Conservation (phyloP, 108 stramenopile species). For the Schizochytrium sp. region DNA sequence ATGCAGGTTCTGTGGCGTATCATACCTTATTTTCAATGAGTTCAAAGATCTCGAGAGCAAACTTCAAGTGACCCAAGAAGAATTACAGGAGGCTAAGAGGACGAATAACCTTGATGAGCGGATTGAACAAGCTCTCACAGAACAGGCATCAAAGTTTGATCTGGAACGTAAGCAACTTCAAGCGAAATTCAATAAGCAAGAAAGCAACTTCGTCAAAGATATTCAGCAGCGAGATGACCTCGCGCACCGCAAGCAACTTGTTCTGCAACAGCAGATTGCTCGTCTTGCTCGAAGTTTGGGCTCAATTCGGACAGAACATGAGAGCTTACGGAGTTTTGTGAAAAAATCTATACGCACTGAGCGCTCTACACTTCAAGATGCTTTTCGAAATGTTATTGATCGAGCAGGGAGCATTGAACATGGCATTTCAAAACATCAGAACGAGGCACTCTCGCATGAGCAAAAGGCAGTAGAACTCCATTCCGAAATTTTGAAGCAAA, state of each 20-base stretch:
- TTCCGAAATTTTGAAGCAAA: too few relatives aligned
- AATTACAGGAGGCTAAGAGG: neutral
- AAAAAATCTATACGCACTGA: neutral
- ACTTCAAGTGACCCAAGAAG: neutral
- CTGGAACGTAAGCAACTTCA: neutral
- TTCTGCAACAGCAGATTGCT: neutral
- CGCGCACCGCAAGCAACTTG: neutral
- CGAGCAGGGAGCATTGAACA: too few relatives aligned
- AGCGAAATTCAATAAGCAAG: neutral
- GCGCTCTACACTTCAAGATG: too few relatives aligned
- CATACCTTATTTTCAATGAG: slow-evolving; percentile 57
- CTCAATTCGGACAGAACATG: neutral
- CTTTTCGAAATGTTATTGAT: too few relatives aligned
- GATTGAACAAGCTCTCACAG: neutral
- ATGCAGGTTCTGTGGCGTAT: slow-evolving; percentile 54
- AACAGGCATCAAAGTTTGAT: neutral
- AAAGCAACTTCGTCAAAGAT: neutral
- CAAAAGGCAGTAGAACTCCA: too few relatives aligned
- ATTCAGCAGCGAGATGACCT: neutral
- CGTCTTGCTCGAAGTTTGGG: neutral
- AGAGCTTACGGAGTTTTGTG: neutral
- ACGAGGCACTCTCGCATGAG: too few relatives aligned
- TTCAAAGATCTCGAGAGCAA: slow-evolving; percentile 28
- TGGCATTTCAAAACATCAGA: too few relatives aligned
- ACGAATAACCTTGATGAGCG: slow-evolving; percentile 6